Base-by-base conservation (phyloP, 768 basidiomycete genomes). In the Boletus rufocinnamomeus region DNA sequence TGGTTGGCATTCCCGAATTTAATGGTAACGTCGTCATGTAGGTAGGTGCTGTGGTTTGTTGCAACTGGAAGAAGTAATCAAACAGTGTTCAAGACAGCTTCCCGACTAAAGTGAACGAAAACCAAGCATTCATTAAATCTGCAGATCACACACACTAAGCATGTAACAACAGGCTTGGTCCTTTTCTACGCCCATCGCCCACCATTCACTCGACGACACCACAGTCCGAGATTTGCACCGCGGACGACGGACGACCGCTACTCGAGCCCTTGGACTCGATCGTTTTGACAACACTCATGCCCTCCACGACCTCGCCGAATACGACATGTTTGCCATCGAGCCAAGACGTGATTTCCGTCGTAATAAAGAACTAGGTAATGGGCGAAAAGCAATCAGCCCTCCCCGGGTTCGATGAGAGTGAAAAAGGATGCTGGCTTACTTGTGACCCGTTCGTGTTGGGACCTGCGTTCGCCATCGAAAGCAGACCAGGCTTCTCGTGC, bases 401-500 rank as follows among this genome's bases (percentile, higher is more conserved):
- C 43, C 3, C 8, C 11, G 14, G 4, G 16, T 44, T 38, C 7
- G 34, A 49, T n/a, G 40, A 23, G 2, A 19, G 32, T 19, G 40
- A 38, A n/a, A 27, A 41, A 47, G 14, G 25, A 32, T 2, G 11
- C 25, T 28, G 1, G 63, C 76, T 54, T 52, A 85, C 83, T 72
- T 91, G 91, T 16, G 89, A 92, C 37, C 92, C 89, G 58, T 91
- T 91, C 40, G 89, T 91, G 75, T 89, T 83, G 2, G 78, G 77
- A 50, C 93, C 93, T 37, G 93, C 91, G 65, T 91, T 97, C 40
- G 95, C 95, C 90, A 92, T 91, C 43, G 88, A 89, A 61, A 93
- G 80, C 23, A 90, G 74, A 66, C 82, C 86, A 10, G 85, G 82
- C 66, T 81, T 83, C 64, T 75, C 72, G 72, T 92, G 91, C 60